Percentiles rank a stretch among this genome's conserved stretches.
phyloP scores from a whole-genome alignment of 129 eudicot species.

The Flaveria brownii region DNA sequence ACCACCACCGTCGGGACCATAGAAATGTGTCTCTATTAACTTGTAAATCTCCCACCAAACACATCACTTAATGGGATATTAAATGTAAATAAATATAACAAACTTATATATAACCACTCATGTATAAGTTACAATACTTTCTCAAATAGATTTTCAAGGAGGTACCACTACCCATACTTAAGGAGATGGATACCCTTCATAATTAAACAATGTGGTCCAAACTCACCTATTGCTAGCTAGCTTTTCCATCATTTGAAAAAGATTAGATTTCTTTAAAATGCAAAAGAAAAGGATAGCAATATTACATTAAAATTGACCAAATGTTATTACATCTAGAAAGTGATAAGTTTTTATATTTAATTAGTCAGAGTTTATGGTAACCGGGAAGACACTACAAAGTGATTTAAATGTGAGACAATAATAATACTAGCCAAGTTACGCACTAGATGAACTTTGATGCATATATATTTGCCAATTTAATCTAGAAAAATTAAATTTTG shows the following conservation, averaged over 20 bases:
- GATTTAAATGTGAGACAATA: too few species aligned
- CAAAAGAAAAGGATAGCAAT: not conserved
- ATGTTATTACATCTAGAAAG: too few species aligned
- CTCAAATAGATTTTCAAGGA: slow-evolving; percentile 12
- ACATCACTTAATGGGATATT: not conserved
- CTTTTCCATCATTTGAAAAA: not conserved
- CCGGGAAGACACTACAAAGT: too few species aligned
- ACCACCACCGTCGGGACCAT: slow-evolving; percentile 25
- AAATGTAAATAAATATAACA: slow-evolving; percentile 11
- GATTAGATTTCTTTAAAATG: not conserved
- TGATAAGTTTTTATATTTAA: too few species aligned
- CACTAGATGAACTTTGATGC: too few species aligned
- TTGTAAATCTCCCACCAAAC: not conserved
- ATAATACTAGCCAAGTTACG: too few species aligned
- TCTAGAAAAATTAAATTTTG: too few species aligned
- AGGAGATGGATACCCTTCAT: slow-evolving; percentile 22
- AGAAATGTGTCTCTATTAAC: not conserved
- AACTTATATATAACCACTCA: slow-evolving; percentile 3
- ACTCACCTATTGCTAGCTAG: not conserved
- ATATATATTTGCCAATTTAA: too few species aligned
- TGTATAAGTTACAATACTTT: slow-evolving; percentile 19
- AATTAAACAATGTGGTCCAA: slow-evolving; percentile 30
- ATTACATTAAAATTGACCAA: too few species aligned
- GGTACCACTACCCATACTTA: slow-evolving; percentile 24
- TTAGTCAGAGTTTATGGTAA: too few species aligned